phyloP scores from a whole-genome alignment of 1,284 basidiomycete species.

The Agaricales sp. region DNA sequence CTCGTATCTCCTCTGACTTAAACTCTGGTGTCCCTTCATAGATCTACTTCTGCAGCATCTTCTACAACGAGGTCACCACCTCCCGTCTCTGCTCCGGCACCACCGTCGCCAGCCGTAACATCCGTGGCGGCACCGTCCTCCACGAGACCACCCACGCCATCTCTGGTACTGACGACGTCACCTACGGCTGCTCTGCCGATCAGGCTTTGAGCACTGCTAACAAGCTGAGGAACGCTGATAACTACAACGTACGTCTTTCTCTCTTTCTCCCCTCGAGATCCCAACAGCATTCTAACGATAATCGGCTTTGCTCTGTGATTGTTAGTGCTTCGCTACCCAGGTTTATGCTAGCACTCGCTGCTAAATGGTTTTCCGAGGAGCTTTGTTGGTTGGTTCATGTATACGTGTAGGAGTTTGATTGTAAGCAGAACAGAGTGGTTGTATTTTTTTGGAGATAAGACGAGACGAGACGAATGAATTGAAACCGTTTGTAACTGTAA shows the following conservation, averaged over 20 bases:
- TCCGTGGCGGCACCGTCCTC: constrained; percentile 14
- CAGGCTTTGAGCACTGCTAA: constrained; percentile 10
- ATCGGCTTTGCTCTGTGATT: no score
- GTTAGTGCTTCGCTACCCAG: constrained; percentile 30
- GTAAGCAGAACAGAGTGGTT: no score
- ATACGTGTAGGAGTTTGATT: no score
- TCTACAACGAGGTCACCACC: constrained; percentile 12
- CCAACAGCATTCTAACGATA: neutral
- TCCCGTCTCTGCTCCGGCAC: constrained; percentile 12
- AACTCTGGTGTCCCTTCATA: neutral
- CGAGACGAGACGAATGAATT: no score
- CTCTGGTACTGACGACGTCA: constrained; percentile 10
- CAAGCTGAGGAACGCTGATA: constrained; percentile 11
- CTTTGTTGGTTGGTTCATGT: no score
- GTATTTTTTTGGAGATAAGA: no score
- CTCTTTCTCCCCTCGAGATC: neutral
- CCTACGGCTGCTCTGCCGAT: constrained; percentile 12
- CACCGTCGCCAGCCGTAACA: constrained; percentile 11
- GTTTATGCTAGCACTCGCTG: constrained; percentile 22
- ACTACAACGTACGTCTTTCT: constrained; percentile 15
- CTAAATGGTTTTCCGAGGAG: no score
- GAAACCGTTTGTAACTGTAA: no score
- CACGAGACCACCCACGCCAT: constrained; percentile 15
- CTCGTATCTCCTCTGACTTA: neutral
- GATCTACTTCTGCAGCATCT: constrained; percentile 15